Conservation (phyloP, 805 yeast genomes). For the Candida oleophila region DNA sequence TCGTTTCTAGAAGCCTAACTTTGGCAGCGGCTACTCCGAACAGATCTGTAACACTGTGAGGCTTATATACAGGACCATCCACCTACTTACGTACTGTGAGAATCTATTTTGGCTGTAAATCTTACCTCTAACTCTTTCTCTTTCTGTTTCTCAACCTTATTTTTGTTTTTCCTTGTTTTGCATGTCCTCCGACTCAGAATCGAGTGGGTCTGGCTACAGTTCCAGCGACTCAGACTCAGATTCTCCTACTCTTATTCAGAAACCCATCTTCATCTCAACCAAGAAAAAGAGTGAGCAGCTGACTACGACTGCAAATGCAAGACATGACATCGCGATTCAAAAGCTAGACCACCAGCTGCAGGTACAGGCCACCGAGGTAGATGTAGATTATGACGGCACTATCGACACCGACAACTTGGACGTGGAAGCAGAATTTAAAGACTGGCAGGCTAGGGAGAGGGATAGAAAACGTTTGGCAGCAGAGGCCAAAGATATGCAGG, state of each 20-base stretch:
- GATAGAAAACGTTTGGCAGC: constrained; percentile 18
- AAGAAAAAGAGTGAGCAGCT: constrained; percentile 5
- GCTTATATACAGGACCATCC: no score
- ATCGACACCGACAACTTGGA: constrained; percentile 36
- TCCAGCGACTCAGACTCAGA: constrained; percentile 8
- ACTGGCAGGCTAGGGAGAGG: constrained; percentile 30
- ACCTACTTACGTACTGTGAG: no score
- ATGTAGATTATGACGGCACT: constrained; percentile 26
- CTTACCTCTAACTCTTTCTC: no score
- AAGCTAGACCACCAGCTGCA: constrained; percentile 2
- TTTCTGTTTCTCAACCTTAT: no score
- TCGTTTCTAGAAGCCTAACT: no score
- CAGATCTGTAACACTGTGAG: no score
- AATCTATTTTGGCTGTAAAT: no score
- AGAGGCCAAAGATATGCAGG: constrained; percentile 20
- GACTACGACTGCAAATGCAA: neutral
- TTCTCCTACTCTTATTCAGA: neutral
- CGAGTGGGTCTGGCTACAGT: constrained; percentile 2
- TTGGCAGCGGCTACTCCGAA: no score
- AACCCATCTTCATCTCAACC: constrained; percentile 7
- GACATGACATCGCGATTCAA: constrained; percentile 3
- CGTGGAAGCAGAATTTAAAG: constrained; percentile 29
- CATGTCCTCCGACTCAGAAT: neutral
- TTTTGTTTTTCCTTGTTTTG: no score
- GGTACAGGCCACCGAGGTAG: neutral